phyloP scores from a whole-genome alignment of 352 stramenopile species.

The Globisporangium nagaii region DNA sequence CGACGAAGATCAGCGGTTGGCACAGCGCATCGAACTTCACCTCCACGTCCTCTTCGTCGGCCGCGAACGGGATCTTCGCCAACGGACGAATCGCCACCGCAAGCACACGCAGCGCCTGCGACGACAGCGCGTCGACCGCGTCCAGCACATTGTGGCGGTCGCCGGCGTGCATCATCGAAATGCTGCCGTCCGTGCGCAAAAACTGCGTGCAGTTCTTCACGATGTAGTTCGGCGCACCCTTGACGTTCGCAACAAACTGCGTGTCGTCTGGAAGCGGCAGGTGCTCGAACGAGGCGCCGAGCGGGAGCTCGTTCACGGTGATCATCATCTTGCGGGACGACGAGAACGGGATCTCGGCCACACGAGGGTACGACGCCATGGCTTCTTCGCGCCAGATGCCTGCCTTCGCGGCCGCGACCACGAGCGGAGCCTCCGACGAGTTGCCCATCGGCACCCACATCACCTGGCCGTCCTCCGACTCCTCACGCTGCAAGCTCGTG shows the following conservation, averaged over 20 bases:
- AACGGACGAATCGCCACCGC: conserved; percentile 82
- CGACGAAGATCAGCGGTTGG: conserved; percentile 87
- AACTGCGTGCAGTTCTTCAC: conserved; percentile 48
- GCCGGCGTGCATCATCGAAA: conserved; percentile 27
- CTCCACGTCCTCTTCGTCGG: conserved; percentile 48
- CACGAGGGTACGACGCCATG: conserved; percentile 49
- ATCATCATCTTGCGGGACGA: conserved; percentile 94
- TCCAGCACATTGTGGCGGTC: conserved; percentile 39
- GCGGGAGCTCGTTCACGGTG: conserved; percentile 48
- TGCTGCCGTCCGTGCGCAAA: conserved; percentile 35
- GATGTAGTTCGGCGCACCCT: conserved; percentile 67
- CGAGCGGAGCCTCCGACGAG: conserved; percentile 60
- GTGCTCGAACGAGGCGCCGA: conserved; percentile 24
- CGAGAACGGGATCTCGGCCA: conserved; percentile 90
- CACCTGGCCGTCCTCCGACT: conserved; percentile 26
- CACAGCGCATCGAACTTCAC: conserved; percentile 51
- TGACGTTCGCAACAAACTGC: conserved; percentile 49
- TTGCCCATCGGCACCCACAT: conserved; percentile 62
- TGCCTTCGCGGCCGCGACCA: conserved; percentile 59
- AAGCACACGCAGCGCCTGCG: conserved; percentile 80
- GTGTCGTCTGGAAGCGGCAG: conserved; percentile 36
- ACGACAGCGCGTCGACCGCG: conserved; percentile 51
- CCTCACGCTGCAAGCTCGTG: conserved; percentile 53
- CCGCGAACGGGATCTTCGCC: conserved; percentile 31
- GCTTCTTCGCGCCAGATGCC: conserved; percentile 45